A percentile compares a stretch with the other conserved stretches of the same genome.
Evolutionary conservation across 2,329 filamentous ascomycete species (phyloP).

Genomic region (Lasiodiplodia gonubiensis): DNA sequence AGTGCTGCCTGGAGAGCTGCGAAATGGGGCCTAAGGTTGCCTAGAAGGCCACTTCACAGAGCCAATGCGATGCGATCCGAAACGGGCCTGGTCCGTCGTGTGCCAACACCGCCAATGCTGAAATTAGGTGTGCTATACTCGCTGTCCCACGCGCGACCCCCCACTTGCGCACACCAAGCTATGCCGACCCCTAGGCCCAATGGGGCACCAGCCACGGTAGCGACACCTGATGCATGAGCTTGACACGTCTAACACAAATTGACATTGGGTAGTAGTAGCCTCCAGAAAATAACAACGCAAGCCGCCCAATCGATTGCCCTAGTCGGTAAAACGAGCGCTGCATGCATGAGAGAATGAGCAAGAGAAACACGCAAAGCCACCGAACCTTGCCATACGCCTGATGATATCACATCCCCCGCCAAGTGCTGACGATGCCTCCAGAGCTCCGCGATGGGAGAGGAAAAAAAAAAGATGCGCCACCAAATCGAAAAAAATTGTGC

Average conservation of each 20-base stretch:
- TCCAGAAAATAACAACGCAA: conserved; percentile 9
- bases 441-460: background rate
- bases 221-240: conserved; percentile 18
- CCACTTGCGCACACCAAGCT: conserved; percentile 15
- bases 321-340: conserved; percentile 11
- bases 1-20: conserved; percentile 17
- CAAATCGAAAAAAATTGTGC: conserved; percentile 21
- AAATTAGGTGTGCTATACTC: conserved; percentile 10
- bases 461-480: conserved; percentile 18
- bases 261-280: conserved; percentile 4
- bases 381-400: conserved; percentile 21
- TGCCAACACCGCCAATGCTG: conserved; percentile 16
- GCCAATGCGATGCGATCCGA: conserved; percentile 13
- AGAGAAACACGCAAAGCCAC: background rate
- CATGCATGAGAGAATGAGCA: conserved; percentile 1
- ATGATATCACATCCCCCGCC: conserved; percentile 27
- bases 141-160: conserved; percentile 10
- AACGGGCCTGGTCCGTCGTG: conserved; percentile 4
- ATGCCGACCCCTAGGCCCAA: conserved; percentile 7
- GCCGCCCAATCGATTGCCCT: conserved; percentile 8
- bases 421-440: conserved; percentile 21
- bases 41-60: background rate
- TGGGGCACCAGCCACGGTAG: conserved; percentile 13
- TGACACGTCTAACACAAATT: background rate
- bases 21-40: conserved; percentile 16